These are phyloP conservation scores for Botrytis fragariae DNA, from an alignment of 2,329 filamentous ascomycete species.

Conservation along the genomic window DNA sequence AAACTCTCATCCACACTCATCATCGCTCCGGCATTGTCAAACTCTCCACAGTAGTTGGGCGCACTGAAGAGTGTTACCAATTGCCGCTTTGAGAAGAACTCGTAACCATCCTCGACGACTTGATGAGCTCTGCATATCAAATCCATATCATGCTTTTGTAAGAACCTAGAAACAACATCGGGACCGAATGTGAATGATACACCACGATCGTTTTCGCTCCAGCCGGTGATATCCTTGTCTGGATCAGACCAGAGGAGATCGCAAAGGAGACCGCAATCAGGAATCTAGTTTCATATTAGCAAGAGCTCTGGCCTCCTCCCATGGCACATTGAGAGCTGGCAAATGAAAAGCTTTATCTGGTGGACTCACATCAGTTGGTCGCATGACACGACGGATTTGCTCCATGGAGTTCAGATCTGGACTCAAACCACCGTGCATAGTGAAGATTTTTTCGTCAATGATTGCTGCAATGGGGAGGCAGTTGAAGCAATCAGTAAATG, in stretches of 20 bases:
- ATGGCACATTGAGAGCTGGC: slow-evolving; percentile 32
- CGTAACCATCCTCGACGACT: slow-evolving; percentile 98
- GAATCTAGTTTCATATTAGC: slow-evolving; percentile 64
- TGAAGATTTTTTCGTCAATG: slow-evolving; percentile 99
- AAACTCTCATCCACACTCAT: slow-evolving; percentile 99
- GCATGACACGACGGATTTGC: slow-evolving; percentile 98
- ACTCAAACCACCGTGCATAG: slow-evolving; percentile 97
- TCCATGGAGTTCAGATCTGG: slow-evolving; percentile 99
- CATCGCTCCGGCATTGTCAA: slow-evolving; percentile 99
- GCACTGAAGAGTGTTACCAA: slow-evolving; percentile 96
- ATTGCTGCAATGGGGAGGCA: slow-evolving; percentile 97
- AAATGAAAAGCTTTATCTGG: slow-evolving; percentile 29
- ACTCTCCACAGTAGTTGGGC: slow-evolving; percentile 98
- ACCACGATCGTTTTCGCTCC: slow-evolving; percentile 98
- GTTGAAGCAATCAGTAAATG: slow-evolving; percentile 99
- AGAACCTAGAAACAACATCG: slow-evolving; percentile 93
- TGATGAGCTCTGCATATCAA: slow-evolving; percentile 98
- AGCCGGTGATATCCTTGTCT: slow-evolving; percentile 98
- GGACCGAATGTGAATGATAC: slow-evolving; percentile 98
- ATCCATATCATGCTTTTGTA: slow-evolving; percentile 99
- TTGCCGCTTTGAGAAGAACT: slow-evolving; percentile 99
- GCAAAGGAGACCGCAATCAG: slow-evolving; percentile 94
- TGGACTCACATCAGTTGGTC: slow-evolving; percentile 88
- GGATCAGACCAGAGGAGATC: slow-evolving; percentile 98
- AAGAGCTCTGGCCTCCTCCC: slow-evolving; percentile 36